A percentile compares a stretch with the other conserved stretches of the same genome.
phyloP scores from a whole-genome alignment of 169 alveolate species.

The Plasmodium relictum region DNA sequence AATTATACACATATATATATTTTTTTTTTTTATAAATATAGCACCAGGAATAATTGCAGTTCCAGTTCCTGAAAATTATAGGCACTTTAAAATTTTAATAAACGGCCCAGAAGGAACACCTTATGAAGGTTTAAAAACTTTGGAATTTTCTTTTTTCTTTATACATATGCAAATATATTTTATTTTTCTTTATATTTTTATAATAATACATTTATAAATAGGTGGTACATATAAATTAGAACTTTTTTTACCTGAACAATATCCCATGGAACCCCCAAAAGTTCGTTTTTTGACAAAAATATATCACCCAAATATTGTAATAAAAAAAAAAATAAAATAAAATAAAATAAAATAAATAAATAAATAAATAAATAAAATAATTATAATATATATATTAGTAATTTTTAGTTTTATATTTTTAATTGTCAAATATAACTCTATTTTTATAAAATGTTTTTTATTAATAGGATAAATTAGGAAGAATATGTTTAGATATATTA shows the following conservation, averaged over 20 bases:
- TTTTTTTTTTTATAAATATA: conserved; percentile 28
- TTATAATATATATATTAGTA: conserved; percentile 22
- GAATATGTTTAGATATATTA: conserved; percentile 98
- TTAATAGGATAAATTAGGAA: conserved; percentile 95
- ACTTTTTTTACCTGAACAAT: conserved; percentile 97
- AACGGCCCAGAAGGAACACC: conserved; percentile 98
- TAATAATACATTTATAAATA: conserved; percentile 21
- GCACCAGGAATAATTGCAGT: conserved; percentile 97
- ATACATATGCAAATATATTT: too few relatives aligned
- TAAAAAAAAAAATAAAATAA: conserved; percentile 63
- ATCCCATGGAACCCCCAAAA: conserved; percentile 99
- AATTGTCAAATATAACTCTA: not conserved
- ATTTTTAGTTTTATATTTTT: not conserved
- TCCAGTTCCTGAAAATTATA: conserved; percentile 94
- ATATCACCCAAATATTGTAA: conserved; percentile 98
- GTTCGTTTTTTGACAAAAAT: conserved; percentile 97
- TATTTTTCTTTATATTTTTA: not conserved
- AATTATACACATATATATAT: not conserved
- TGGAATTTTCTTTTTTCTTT: too few relatives aligned
- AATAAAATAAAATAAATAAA: not conserved
- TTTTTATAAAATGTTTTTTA: not conserved
- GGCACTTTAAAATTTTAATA: conserved; percentile 96
- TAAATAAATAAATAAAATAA: conserved; percentile 19
- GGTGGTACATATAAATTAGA: conserved; percentile 96
- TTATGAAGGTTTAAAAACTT: conserved; percentile 92